Percentiles rank a stretch among this genome's conserved stretches.
Conservation (phyloP, 495 filamentous ascomycete species). For the Talaromyces nanjingensis region DNA sequence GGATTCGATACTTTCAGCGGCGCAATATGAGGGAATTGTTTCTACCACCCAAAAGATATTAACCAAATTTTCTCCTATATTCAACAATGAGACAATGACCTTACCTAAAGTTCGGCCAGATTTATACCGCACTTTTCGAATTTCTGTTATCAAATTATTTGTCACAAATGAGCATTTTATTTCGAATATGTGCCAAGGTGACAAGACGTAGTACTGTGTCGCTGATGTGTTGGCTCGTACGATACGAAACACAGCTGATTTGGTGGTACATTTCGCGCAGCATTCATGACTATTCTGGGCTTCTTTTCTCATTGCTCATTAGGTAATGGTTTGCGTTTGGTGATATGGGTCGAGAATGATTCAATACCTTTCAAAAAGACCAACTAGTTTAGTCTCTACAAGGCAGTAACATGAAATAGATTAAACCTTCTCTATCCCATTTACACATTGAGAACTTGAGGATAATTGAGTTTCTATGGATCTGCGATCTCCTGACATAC, state of each 20-base stretch:
- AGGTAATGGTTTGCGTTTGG: background rate
- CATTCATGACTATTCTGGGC: background rate
- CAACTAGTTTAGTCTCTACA: background rate
- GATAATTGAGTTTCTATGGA: background rate
- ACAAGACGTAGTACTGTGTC: background rate
- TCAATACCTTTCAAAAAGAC: background rate
- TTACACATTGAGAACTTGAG: background rate
- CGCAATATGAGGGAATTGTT: conserved; percentile 1
- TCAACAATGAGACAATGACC: background rate
- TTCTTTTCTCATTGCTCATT: background rate
- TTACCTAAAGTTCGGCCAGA: background rate
- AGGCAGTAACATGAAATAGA: background rate
- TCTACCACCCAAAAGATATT: background rate
- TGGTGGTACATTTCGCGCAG: background rate
- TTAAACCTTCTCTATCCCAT: background rate
- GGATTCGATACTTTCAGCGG: background rate
- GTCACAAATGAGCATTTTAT: background rate
- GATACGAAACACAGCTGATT: background rate
- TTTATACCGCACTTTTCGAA: background rate
- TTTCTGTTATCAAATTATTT: background rate
- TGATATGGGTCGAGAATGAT: background rate
- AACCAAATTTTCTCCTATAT: background rate
- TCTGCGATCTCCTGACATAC: background rate
- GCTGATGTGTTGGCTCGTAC: background rate
- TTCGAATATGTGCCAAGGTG: background rate